phyloP scores from a whole-genome alignment of 768 basidiomycete species.

The Suillus clintonianus region DNA sequence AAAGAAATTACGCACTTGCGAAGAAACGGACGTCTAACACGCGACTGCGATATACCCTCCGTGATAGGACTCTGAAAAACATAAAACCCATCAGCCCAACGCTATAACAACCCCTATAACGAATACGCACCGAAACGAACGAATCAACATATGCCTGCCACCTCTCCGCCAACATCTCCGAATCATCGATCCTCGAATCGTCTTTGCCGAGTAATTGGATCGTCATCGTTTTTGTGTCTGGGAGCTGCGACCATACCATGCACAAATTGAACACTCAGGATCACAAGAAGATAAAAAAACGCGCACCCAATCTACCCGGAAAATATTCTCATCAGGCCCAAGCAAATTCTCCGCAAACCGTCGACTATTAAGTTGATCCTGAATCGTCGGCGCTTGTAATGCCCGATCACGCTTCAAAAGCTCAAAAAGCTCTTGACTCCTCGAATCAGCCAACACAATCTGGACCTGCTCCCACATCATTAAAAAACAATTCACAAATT shows the following conservation, averaged over 20 bases:
- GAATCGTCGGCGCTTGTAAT: slow-evolving; percentile 57
- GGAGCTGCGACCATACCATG: slow-evolving; percentile 44
- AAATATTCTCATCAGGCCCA: slow-evolving; percentile 77
- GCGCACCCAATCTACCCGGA: slow-evolving; percentile 79
- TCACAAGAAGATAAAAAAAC: background rate
- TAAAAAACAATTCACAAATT: background rate
- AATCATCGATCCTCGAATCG: slow-evolving; percentile 72
- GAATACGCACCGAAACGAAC: slow-evolving; percentile 59
- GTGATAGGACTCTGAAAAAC: slow-evolving; percentile 55
- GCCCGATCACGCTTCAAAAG: slow-evolving; percentile 68
- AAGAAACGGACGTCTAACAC: slow-evolving; percentile 62
- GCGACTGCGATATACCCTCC: slow-evolving; percentile 48
- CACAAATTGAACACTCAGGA: background rate
- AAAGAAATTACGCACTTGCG: slow-evolving; percentile 48
- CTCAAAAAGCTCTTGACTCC: slow-evolving; percentile 74
- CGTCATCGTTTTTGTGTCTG: slow-evolving; percentile 65
- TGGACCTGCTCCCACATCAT: slow-evolving; percentile 49
- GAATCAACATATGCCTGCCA: slow-evolving; percentile 84
- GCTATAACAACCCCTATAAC: background rate
- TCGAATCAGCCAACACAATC: slow-evolving; percentile 63
- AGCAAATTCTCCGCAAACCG: slow-evolving; percentile 68
- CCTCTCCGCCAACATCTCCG: slow-evolving; percentile 71
- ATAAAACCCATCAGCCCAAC: background rate
- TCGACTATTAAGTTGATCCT: slow-evolving; percentile 71
- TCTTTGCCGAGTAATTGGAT: slow-evolving; percentile 81